A percentile compares a stretch with the other conserved stretches of the same genome.
Evolutionary conservation across 352 stramenopile species (phyloP).

Genomic region (Globisporangium alternatum): DNA sequence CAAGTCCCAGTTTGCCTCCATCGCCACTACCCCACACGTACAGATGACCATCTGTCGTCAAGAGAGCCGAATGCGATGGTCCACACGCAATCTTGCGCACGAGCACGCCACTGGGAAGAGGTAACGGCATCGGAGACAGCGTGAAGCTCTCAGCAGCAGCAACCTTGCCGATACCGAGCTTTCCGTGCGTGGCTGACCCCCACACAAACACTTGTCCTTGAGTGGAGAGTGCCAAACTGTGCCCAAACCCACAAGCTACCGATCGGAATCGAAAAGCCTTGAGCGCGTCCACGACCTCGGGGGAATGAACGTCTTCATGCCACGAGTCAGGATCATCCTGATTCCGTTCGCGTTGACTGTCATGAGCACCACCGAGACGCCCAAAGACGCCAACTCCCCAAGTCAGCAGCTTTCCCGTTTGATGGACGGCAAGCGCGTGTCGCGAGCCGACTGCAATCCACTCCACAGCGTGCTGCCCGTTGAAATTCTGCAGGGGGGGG

Average conservation of each 20-base stretch:
- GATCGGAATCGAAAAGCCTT: slow-evolving; percentile 45
- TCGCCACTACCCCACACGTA: slow-evolving; percentile 78
- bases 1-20: slow-evolving; percentile 66
- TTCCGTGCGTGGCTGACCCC: slow-evolving; percentile 70
- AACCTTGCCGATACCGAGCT: slow-evolving; percentile 57
- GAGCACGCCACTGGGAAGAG: slow-evolving; percentile 19
- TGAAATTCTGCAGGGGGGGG: slow-evolving; percentile 33
- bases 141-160: slow-evolving; percentile 61
- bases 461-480: slow-evolving; percentile 51
- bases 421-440: slow-evolving; percentile 62
- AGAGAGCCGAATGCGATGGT: slow-evolving; percentile 66
- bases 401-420: slow-evolving; percentile 58
- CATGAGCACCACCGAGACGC: slow-evolving; percentile 40
- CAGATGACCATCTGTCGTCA: slow-evolving; percentile 52
- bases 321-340: slow-evolving; percentile 38
- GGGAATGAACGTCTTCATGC: slow-evolving; percentile 51
- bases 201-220: slow-evolving; percentile 70
- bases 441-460: slow-evolving; percentile 64
- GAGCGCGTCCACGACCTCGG: slow-evolving; percentile 43
- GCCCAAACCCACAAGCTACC: slow-evolving; percentile 61
- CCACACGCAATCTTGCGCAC: slow-evolving; percentile 73
- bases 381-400: slow-evolving; percentile 77
- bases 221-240: slow-evolving; percentile 63
- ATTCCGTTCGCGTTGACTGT: not conserved
- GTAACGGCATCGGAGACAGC: slow-evolving; percentile 40